Evolutionary conservation across 2,329 filamentous ascomycete species (phyloP).

Genomic region (Mycosphaerella arachidis): DNA sequence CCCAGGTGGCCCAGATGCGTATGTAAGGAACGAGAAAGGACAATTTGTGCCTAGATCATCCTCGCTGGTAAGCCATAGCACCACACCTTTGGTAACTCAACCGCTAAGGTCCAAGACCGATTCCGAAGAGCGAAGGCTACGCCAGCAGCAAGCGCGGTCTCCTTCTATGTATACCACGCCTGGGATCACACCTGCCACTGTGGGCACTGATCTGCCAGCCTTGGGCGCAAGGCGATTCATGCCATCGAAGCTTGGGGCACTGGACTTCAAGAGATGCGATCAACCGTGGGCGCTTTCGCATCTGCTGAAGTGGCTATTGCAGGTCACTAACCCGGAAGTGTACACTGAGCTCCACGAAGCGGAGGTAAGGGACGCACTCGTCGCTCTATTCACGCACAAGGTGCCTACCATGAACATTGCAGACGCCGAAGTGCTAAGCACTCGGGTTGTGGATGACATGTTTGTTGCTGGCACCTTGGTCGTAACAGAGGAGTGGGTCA

Average conservation of each 20-base stretch:
- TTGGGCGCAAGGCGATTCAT: slow-evolving; percentile 62
- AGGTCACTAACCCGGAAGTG: slow-evolving; percentile 71
- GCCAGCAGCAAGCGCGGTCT: slow-evolving; percentile 39
- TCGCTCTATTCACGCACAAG: slow-evolving; percentile 86
- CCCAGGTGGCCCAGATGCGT: slow-evolving; percentile 23
- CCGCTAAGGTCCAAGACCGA: slow-evolving; percentile 94
- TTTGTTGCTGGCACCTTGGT: slow-evolving; percentile 71
- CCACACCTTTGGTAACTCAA: slow-evolving; percentile 70
- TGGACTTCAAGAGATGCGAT: slow-evolving; percentile 76
- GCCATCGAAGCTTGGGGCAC: slow-evolving; percentile 72
- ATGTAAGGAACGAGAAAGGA: slow-evolving; percentile 24
- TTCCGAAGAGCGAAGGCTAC: slow-evolving; percentile 63
- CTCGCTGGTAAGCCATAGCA: slow-evolving; percentile 77
- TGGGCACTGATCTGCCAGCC: slow-evolving; percentile 29
- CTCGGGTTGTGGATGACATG: slow-evolving; percentile 74
- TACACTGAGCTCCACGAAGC: slow-evolving; percentile 83
- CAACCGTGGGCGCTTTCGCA: slow-evolving; percentile 92
- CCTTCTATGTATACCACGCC: slow-evolving; percentile 40
- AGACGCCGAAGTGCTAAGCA: slow-evolving; percentile 83
- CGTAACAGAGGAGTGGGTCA: slow-evolving; percentile 95
- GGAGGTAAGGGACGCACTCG: slow-evolving; percentile 79
- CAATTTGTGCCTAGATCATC: slow-evolving; percentile 64
- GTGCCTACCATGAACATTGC: slow-evolving; percentile 98
- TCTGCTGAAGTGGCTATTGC: slow-evolving; percentile 80
- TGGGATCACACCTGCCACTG: slow-evolving; percentile 35